Conservation (phyloP, 176 grass and related monocot genomes). For the Zizania latifolia region DNA sequence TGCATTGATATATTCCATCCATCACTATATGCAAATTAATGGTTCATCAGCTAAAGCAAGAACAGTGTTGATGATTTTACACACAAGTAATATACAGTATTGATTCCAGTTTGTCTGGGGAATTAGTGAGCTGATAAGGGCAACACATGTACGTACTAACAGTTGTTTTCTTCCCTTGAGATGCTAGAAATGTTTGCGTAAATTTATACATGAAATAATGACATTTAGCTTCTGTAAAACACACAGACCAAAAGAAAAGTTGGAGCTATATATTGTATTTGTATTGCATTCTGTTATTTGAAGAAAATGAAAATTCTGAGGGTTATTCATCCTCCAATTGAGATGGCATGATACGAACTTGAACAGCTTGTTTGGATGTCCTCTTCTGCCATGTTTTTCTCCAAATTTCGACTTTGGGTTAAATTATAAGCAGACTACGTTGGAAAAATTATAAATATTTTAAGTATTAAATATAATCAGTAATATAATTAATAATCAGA, state of each 20-base stretch:
- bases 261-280: too few relatives aligned
- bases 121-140: neutral
- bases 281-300: neutral
- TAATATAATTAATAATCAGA: too few relatives aligned
- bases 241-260: neutral
- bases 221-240: neutral
- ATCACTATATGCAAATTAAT: neutral
- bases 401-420: too few relatives aligned
- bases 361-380: neutral
- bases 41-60: too few relatives aligned
- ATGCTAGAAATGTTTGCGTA: neutral
- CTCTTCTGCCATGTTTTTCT: neutral
- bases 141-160: too few relatives aligned
- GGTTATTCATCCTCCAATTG: neutral
- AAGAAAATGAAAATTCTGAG: neutral
- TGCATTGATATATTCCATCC: conserved; percentile 6
- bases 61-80: too few relatives aligned
- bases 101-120: too few relatives aligned
- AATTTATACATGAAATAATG: neutral
- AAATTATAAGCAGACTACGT: too few relatives aligned
- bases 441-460: too few relatives aligned
- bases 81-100: too few relatives aligned
- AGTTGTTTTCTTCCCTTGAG: neutral
- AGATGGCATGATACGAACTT: neutral
- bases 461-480: too few relatives aligned